Conservation (phyloP, 1,284 basidiomycete species). For the Cerioporus squamosus region DNA sequence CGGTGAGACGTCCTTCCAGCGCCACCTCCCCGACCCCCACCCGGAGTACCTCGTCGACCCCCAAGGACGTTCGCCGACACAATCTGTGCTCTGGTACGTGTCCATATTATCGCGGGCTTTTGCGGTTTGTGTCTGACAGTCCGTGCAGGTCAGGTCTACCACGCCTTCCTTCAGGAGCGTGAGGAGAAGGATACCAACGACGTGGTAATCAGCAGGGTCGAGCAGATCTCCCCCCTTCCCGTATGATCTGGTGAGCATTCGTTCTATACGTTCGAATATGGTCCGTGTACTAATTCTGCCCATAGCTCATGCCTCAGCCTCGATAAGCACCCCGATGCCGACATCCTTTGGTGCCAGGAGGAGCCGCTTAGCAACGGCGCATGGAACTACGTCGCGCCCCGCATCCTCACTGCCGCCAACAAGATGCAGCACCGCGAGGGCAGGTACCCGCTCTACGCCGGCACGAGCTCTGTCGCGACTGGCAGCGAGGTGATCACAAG, state of each 20-base stretch:
- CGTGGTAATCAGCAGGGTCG: constrained; percentile 91
- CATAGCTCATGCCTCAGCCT: constrained; percentile 83
- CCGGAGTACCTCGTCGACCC: constrained; percentile 70
- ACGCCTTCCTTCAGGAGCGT: constrained; percentile 86
- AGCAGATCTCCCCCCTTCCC: constrained; percentile 97
- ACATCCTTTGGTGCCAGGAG: constrained; percentile 91
- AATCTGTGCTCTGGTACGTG: constrained; percentile 80
- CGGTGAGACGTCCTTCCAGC: constrained; percentile 89
- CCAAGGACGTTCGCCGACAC: constrained; percentile 90
- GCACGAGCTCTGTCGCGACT: constrained; percentile 89
- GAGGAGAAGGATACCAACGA: constrained; percentile 90
- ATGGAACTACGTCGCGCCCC: constrained; percentile 92
- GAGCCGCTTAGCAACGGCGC: constrained; percentile 94
- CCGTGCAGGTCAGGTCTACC: constrained; percentile 87
- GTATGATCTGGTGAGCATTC: constrained; percentile 76
- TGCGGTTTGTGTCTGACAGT: not conserved
- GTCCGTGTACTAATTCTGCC: constrained; percentile 12
- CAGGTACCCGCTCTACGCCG: constrained; percentile 87
- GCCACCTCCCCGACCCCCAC: constrained; percentile 89
- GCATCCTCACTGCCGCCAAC: constrained; percentile 82
- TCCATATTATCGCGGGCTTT: not conserved
- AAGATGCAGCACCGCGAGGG: constrained; percentile 90
- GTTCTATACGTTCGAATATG: too few relatives aligned
- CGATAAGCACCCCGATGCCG: constrained; percentile 96
- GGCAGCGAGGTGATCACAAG: constrained; percentile 92